Percentiles rank a stretch among this genome's conserved stretches.
Conservation (phyloP, 1,139 yeast species). For the Citeromyces hawaiiensis region DNA sequence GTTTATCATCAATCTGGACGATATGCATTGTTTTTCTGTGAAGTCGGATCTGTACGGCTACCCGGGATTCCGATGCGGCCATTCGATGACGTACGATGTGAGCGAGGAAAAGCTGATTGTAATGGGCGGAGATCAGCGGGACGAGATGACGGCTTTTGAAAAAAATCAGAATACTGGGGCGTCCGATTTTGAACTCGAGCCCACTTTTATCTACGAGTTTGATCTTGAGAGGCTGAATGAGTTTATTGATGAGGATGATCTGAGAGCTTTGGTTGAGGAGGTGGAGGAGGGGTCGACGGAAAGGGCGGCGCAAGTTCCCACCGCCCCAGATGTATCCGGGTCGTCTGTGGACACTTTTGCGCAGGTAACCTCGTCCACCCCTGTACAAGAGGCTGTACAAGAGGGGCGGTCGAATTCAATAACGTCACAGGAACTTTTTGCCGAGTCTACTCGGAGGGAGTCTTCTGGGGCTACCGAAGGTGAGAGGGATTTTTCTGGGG, state of each 20-base stretch:
- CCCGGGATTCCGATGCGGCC: slow-evolving; percentile 93
- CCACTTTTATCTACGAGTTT: slow-evolving; percentile 53
- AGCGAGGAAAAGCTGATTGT: slow-evolving; percentile 58
- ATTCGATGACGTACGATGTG: slow-evolving; percentile 64
- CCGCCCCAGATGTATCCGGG: slow-evolving; percentile 8
- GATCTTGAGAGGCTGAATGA: slow-evolving; percentile 30
- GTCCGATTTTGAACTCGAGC: slow-evolving; percentile 25
- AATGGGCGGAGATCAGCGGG: slow-evolving; percentile 78
- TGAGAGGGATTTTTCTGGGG: too few species aligned
- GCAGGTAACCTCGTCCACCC: slow-evolving; percentile 1
- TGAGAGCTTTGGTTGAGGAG: slow-evolving; percentile 1
- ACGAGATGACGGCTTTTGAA: slow-evolving; percentile 22
- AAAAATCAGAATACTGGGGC: slow-evolving; percentile 36
- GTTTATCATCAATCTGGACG: slow-evolving; percentile 64
- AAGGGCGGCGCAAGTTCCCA: slow-evolving; percentile 17
- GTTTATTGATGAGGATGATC: slow-evolving; percentile 9
- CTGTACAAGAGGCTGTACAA: slow-evolving; percentile 12
- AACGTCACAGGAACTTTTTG: too few species aligned
- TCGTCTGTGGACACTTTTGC: background rate
- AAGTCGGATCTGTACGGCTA: slow-evolving; percentile 24
- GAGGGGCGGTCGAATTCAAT: too few species aligned
- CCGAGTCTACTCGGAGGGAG: too few species aligned
- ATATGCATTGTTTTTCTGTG: slow-evolving; percentile 34
- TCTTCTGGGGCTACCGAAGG: too few species aligned
- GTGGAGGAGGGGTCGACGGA: slow-evolving; percentile 15